A percentile compares a stretch with the other conserved stretches of the same genome.
These are phyloP conservation scores for Hypoxylon fragiforme DNA, from an alignment of 495 filamentous ascomycete genomes.

Conservation along the genomic window DNA sequence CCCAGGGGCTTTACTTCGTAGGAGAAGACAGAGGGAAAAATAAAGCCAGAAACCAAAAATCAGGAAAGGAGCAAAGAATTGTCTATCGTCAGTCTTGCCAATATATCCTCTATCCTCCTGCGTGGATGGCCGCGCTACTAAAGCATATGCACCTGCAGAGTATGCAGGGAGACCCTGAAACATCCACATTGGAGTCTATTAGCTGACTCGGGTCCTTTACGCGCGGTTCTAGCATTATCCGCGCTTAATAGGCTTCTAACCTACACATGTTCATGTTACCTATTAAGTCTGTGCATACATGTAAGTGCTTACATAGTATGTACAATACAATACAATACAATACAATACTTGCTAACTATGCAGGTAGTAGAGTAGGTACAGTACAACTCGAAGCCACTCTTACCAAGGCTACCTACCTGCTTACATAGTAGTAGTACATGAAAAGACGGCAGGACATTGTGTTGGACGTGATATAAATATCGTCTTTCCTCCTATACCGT, in stretches of 20 bases:
- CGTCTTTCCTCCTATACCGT: conserved; percentile 3
- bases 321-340: neutral
- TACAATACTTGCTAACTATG: too few relatives aligned
- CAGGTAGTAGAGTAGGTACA: too few relatives aligned
- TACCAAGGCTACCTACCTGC: neutral
- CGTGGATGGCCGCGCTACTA: conserved; percentile 8
- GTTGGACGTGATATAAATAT: too few relatives aligned
- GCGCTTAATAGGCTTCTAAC: conserved; percentile 3
- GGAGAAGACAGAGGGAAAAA: too few relatives aligned
- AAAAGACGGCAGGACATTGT: too few relatives aligned
- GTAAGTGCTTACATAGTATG: neutral
- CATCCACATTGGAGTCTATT: conserved; percentile 3
- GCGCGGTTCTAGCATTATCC: neutral
- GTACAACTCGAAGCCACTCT: too few relatives aligned
- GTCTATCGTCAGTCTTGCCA: too few relatives aligned
- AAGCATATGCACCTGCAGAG: conserved; percentile 22
- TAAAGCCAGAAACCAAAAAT: too few relatives aligned
- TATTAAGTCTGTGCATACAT: neutral
- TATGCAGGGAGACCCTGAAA: conserved; percentile 31
- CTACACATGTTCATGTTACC: neutral
- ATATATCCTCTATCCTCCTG: neutral
- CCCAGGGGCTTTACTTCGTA: too few relatives aligned
- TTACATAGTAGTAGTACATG: too few relatives aligned
- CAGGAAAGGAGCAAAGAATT: too few relatives aligned
- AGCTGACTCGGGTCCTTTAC: neutral